A percentile compares a stretch with the other conserved stretches of the same genome.
phyloP scores from a whole-genome alignment of 345 rosid genomes.

The Citrus mangshanensis region DNA sequence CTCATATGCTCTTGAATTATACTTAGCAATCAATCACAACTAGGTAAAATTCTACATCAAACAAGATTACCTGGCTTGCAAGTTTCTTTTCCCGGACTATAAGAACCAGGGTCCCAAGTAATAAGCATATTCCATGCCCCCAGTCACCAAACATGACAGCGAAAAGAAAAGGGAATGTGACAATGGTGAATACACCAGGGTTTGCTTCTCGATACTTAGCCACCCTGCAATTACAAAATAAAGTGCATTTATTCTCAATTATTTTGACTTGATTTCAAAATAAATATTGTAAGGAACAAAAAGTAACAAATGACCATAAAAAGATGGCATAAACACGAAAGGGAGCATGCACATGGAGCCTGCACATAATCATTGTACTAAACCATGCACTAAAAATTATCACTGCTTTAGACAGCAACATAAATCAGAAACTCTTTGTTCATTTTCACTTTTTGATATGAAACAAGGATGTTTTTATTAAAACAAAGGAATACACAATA shows the following conservation, averaged over 20 bases:
- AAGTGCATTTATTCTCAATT: background rate
- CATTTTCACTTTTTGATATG: background rate
- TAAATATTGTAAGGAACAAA: background rate
- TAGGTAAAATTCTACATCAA: background rate
- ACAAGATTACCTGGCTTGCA: conserved; percentile 73
- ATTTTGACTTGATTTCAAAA: background rate
- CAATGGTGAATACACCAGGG: conserved; percentile 87
- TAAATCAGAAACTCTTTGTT: background rate
- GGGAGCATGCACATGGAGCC: background rate
- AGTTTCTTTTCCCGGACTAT: conserved; percentile 84
- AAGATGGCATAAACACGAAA: background rate
- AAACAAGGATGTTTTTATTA: background rate
- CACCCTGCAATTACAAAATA: conserved; percentile 55
- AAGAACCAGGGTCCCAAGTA: conserved; percentile 65
- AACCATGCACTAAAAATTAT: background rate
- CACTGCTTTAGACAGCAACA: background rate
- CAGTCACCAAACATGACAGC: conserved; percentile 99
- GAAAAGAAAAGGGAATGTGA: conserved; percentile 95
- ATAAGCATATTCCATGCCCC: conserved; percentile 98
- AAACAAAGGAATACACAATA: background rate
- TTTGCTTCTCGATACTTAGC: conserved; percentile 94
- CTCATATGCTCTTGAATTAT: conserved; percentile 1
- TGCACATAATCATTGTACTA: background rate
- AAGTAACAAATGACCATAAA: background rate
- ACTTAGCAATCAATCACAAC: background rate